Evolutionary conservation across 495 filamentous ascomycete genomes (phyloP).

Genomic region (Chaetomium tenue): DNA sequence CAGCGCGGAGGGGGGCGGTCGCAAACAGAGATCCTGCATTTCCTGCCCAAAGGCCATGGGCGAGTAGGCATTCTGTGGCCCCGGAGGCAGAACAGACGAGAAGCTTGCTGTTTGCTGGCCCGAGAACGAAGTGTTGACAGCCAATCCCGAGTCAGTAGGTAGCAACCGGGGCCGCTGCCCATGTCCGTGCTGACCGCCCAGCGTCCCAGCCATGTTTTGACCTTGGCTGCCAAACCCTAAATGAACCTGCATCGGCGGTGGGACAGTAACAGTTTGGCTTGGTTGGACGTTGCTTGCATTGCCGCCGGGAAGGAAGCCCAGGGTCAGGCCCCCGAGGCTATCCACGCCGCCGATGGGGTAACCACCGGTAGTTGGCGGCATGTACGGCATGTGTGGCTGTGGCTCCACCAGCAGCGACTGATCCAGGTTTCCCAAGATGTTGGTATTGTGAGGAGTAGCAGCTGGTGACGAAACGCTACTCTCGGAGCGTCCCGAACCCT

Average conservation of each 20-base stretch:
- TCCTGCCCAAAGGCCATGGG: neutral
- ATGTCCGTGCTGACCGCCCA: neutral
- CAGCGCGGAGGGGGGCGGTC: neutral
- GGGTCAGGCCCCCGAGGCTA: neutral
- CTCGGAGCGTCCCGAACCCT: neutral
- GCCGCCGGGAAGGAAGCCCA: neutral
- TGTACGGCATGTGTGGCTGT: neutral
- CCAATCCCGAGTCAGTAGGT: slow-evolving; percentile 8
- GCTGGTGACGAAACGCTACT: slow-evolving; percentile 3
- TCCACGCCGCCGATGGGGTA: neutral
- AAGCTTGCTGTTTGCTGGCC: neutral
- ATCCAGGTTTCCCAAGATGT: neutral
- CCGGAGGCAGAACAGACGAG: neutral
- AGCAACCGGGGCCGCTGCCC: slow-evolving; percentile 9
- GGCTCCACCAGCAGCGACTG: neutral
- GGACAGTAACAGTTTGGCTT: neutral
- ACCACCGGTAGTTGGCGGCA: neutral
- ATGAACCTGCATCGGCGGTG: neutral
- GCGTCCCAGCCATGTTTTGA: neutral
- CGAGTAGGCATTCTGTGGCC: neutral
- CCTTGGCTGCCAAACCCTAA: neutral
- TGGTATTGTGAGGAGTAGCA: neutral
- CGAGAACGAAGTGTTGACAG: neutral
- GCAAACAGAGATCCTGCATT: neutral
- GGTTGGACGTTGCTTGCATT: neutral